Base-by-base conservation (phyloP, 441 rosid genomes). In the Theobroma grandiflorum region DNA sequence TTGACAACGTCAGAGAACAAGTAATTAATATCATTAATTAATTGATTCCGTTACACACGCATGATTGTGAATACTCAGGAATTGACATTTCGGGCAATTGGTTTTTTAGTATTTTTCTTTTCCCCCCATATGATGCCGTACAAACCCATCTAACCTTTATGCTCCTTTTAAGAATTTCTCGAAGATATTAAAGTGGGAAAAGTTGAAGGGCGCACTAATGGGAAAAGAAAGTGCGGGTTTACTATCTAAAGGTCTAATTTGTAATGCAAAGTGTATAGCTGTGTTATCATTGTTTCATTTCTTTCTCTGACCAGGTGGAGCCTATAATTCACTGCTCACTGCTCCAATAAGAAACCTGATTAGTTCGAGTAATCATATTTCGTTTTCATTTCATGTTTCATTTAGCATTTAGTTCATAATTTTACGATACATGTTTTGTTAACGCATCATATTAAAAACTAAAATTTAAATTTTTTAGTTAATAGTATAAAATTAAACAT, bases 181-280 rank as follows among this genome's bases (percentile, higher is more conserved):
- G 6, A 49, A 11, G 43, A 20, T 22, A 58, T 18, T 42, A 10
- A 31, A 26, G 35, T 49, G 43, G 20, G 20, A 49, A 58, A 73
- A 58, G 77, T 74, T 38, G 33, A 74, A 12, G 11, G 43, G 37
- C 15, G 26, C 75, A 49, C 75, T 71, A 35, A 69, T 6, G 47
- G 49, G 22, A 72, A 42, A 52, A 10, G 18, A 55, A 20, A 53
- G 66, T 73, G 76, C 77, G 8, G 15, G 74, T 26, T 69, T 50
- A 33, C 8, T 31, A 9, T 26, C 31, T 26, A 26, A 6, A 72
- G 12, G 47, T 57, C 62, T 53, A 52, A 72, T 35, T 53, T 40
- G 31, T 40, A 66, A 40, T 14, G 40, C 52, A 40, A 42, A 59
- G 12, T 43, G 22, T 26, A 26, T 26, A 0, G 3, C 3, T 26